A percentile compares a stretch with the other conserved stretches of the same genome.
Evolutionary conservation across 208 protist species (phyloP).

Genomic region (Porcisia deanei): DNA sequence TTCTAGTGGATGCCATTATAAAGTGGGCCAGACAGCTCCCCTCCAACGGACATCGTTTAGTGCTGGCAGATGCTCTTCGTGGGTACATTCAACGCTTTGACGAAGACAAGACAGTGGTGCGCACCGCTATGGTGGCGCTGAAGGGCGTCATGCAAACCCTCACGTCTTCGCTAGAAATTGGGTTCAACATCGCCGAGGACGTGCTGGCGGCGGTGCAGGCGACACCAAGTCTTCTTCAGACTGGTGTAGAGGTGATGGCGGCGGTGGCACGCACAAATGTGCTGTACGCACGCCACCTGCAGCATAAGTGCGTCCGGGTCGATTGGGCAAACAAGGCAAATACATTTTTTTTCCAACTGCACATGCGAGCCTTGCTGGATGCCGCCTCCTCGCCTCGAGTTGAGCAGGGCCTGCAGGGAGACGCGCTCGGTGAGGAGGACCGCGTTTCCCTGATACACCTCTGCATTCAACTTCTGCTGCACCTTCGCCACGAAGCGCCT

Average conservation of each 20-base stretch:
- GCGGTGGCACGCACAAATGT: conserved; percentile 37
- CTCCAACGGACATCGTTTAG: conserved; percentile 52
- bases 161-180: conserved; percentile 50
- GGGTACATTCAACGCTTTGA: conserved; percentile 41
- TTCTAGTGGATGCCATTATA: conserved; percentile 53
- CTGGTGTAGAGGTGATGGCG: conserved; percentile 36
- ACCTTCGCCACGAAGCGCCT: conserved; percentile 36
- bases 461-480: conserved; percentile 29
- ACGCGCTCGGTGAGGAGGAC: conserved; percentile 26
- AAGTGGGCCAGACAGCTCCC: conserved; percentile 51
- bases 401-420: background rate
- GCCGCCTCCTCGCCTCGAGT: conserved; percentile 1
- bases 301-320: conserved; percentile 24
- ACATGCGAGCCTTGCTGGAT: conserved; percentile 27
- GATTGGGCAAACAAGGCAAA: conserved; percentile 30
- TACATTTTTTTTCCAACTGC: conserved; percentile 23
- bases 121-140: conserved; percentile 58
- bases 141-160: conserved; percentile 47
- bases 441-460: conserved; percentile 28
- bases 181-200: conserved; percentile 39
- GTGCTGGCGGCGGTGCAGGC: conserved; percentile 37
- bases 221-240: conserved; percentile 40
- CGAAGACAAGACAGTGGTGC: conserved; percentile 43
- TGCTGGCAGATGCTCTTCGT: conserved; percentile 44
- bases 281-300: conserved; percentile 35